Percentiles rank a stretch among this genome's conserved stretches.
These are phyloP conservation scores for Maudiozyma humilis DNA, from an alignment of 1,139 yeast genomes.

Conservation along the genomic window DNA sequence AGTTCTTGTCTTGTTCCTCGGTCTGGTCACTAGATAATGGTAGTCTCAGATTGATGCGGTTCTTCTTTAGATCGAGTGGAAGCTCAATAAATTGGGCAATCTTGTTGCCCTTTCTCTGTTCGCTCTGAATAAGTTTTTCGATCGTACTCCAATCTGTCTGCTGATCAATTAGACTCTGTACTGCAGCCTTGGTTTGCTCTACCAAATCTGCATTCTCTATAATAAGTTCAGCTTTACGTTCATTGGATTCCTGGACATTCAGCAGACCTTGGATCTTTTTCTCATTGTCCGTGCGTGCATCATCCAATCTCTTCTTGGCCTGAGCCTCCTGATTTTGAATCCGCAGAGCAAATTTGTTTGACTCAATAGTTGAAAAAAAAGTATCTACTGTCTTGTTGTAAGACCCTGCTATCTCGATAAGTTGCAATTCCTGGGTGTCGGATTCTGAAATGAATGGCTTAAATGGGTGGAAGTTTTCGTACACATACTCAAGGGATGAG, in stretches of 20 bases:
- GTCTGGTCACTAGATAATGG: conserved; percentile 31
- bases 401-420: conserved; percentile 40
- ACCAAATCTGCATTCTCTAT: conserved; percentile 63
- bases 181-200: conserved; percentile 61
- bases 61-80: conserved; percentile 65
- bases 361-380: conserved; percentile 78
- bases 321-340: conserved; percentile 69
- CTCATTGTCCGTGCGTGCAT: conserved; percentile 66
- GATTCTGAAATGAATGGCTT: conserved; percentile 43
- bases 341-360: conserved; percentile 63
- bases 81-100: conserved; percentile 55
- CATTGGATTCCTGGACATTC: conserved; percentile 56
- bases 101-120: conserved; percentile 56
- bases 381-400: conserved; percentile 76
- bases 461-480: conserved; percentile 84
- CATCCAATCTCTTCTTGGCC: conserved; percentile 65
- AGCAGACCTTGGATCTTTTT: conserved; percentile 62
- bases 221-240: conserved; percentile 64
- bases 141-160: conserved; percentile 95
- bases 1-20: conserved; percentile 11
- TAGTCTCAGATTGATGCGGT: conserved; percentile 54
- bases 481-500: conserved; percentile 43
- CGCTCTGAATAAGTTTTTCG: conserved; percentile 63
- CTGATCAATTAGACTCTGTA: conserved; percentile 60
- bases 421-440: conserved; percentile 30